Evolutionary conservation across 495 filamentous ascomycete species (phyloP).

Genomic region (Penicillium verhagenii): DNA sequence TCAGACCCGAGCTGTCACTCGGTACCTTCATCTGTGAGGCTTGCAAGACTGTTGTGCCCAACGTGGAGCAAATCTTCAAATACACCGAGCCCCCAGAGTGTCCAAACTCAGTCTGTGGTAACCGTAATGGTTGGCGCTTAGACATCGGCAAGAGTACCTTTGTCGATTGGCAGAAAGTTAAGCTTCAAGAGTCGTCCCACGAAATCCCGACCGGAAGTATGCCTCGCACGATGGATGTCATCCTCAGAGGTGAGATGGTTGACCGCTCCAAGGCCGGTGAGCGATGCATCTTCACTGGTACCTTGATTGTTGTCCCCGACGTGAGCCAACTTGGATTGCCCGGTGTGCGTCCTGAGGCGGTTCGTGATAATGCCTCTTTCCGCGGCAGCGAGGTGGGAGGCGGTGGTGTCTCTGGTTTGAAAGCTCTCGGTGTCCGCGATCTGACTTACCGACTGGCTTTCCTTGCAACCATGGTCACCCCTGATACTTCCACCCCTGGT

Average conservation of each 20-base stretch:
- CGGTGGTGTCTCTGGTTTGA: conserved; percentile 81
- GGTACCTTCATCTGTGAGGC: conserved; percentile 91
- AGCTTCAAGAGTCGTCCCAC: conserved; percentile 95
- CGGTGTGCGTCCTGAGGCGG: conserved; percentile 79
- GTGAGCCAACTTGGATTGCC: conserved; percentile 93
- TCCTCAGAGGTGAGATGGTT: conserved; percentile 96
- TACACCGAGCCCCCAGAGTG: conserved; percentile 97
- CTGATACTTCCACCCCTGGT: conserved; percentile 78
- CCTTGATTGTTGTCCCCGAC: conserved; percentile 94
- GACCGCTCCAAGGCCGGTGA: conserved; percentile 96
- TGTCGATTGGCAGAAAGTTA: conserved; percentile 98
- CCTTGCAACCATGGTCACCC: conserved; percentile 93
- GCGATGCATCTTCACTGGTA: conserved; percentile 95
- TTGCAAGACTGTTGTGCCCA: conserved; percentile 76
- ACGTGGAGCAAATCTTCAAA: conserved; percentile 95
- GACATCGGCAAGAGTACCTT: conserved; percentile 98
- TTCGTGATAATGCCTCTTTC: conserved; percentile 74
- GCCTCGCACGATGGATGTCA: conserved; percentile 97
- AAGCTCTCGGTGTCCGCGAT: conserved; percentile 90
- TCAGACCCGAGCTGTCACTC: conserved; percentile 86
- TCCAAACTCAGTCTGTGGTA: conserved; percentile 86
- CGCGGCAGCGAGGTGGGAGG: conserved; percentile 79
- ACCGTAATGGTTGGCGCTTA: conserved; percentile 85
- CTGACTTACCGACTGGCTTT: conserved; percentile 97
- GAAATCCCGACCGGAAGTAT: conserved; percentile 99